Base-by-base conservation (phyloP, 1,284 basidiomycete genomes). In the Pholiota adiposa region DNA sequence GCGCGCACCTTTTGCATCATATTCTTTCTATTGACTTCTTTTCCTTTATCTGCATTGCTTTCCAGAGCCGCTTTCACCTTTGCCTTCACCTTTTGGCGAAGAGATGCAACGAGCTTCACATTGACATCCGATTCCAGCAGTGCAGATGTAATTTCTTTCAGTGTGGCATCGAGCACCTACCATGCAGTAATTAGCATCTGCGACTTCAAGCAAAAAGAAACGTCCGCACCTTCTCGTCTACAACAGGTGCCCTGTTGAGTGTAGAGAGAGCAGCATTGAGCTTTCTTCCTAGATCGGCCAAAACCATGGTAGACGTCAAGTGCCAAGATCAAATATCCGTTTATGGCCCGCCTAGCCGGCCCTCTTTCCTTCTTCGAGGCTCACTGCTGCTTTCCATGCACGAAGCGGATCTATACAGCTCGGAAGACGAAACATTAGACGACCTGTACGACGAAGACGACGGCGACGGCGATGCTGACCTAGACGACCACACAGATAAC, bases 71-170 rank as follows among this genome's bases (percentile, higher is more conserved):
- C 83, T 69, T 94, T 89, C 56, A 94, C 92, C 71, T 92, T 96
- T 19, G 86, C 82, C 78, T 94, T 97, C 73, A 98, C 95, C 72
- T 95, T 94, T 65, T 91, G 88, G 64, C 96, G 86, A 58, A 98
- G 77, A 57, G 88, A 86, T 8, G 93, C 85, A 25, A 98, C 97
- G 21, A 99, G 87, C 73, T 96, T 97, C 69, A 99, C 97, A 72
- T 99, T 99, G 62, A 99, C 97, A 77, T 99, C 97, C 27, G 96
- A 92, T 77, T 98, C 96, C 54, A 99, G 86, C 50, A 99, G 81
- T 2, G 97, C 97, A 25, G 94, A 84, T 63, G 94, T 96, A 65
- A 99, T 93, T 76, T 97, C 93, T 77, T 98, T 99, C 65, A 99
- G 87, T 12, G 95, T 88, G 5, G 88, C 88, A 79, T 98, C 97